Evolutionary conservation across 257 asterid species (phyloP), one percentile per base, ranked within the genome.

Genomic region (Solanum sitiens): DNA sequence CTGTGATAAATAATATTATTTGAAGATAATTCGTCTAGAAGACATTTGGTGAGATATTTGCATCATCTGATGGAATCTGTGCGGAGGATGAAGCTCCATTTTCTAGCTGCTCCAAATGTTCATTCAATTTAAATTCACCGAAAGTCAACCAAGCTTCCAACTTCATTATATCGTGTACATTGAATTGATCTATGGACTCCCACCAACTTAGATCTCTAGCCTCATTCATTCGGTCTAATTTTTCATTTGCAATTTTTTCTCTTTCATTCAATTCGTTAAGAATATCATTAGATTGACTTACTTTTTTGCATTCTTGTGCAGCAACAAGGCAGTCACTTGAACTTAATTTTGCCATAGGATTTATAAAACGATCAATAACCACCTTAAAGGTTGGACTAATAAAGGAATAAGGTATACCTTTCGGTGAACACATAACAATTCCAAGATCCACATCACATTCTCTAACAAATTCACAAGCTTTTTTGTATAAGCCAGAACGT

Each of bases 381-480:
- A 89, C 63, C 6, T 88, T 89, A 88, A 86, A 37, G 6, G 91
- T 89, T 6, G 94, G 93, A 37, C 89, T 89, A 40, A 91, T 88
- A 87, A 91, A 91, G 33, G 94, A 88, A 87, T 83, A 89, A n/a
- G 91, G 87, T 86, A 89, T 92, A 21, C 91, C 94, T 0, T 90
- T 86, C 1, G 93, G 94, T 0, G 94, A 92, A 11, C 53, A 86
- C 18, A 92, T 11, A 21, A 92, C 63, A 33, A 91, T 32, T 14
- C 94, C 94, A 47, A 5, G 20, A 47, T 47, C 59, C 8, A 47
- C 59, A 47, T 47, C 20, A 14, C 20, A 47, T 47, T 47, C 20
- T 47, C 8, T 47, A 47, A 47, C 59, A 47, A 47, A 20, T 14
- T 47, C 59, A 14, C 20, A 47, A 47, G 59, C 59, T 14, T 47